These are phyloP conservation scores for Danielia oregonensis DNA, from an alignment of 805 yeast species.

Conservation along the genomic window DNA sequence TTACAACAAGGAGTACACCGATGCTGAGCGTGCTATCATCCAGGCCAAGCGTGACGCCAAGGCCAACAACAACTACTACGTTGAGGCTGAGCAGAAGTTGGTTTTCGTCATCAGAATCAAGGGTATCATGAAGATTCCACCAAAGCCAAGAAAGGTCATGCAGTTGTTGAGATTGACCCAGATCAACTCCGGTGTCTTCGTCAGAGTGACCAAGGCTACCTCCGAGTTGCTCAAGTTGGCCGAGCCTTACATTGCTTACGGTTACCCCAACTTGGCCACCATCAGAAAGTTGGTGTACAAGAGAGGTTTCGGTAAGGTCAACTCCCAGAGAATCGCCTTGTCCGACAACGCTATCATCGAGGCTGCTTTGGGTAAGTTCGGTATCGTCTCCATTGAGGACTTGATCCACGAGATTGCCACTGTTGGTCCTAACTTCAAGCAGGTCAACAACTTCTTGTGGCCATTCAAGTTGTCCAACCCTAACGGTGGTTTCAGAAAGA, in stretches of 20 bases:
- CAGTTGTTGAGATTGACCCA: slow-evolving; percentile 90
- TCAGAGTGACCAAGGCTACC: slow-evolving; percentile 94
- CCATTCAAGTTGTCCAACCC: slow-evolving; percentile 97
- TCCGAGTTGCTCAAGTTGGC: slow-evolving; percentile 86
- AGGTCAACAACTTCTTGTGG: slow-evolving; percentile 97
- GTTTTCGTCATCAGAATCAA: slow-evolving; percentile 97
- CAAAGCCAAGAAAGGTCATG: slow-evolving; percentile 98
- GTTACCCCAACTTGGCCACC: slow-evolving; percentile 93
- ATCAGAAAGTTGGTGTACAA: slow-evolving; percentile 91
- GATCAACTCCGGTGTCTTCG: slow-evolving; percentile 93
- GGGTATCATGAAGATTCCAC: slow-evolving; percentile 98
- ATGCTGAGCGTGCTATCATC: slow-evolving; percentile 84
- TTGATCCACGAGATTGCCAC: slow-evolving; percentile 94
- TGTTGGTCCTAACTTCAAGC: slow-evolving; percentile 98
- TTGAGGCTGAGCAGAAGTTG: slow-evolving; percentile 90
- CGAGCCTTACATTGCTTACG: slow-evolving; percentile 96
- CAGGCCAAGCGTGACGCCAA: slow-evolving; percentile 90
- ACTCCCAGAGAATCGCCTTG: slow-evolving; percentile 92
- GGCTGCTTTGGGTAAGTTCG: slow-evolving; percentile 86
- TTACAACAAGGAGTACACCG: slow-evolving; percentile 91
- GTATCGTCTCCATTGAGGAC: slow-evolving; percentile 88
- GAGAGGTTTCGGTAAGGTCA: slow-evolving; percentile 97
- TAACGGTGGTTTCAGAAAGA: slow-evolving; percentile 97
- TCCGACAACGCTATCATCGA: slow-evolving; percentile 86
- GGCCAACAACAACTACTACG: slow-evolving; percentile 92